A percentile compares a stretch with the other conserved stretches of the same genome.
Evolutionary conservation across 257 asterid species (phyloP).

Genomic region (Lavandula angustifolia): DNA sequence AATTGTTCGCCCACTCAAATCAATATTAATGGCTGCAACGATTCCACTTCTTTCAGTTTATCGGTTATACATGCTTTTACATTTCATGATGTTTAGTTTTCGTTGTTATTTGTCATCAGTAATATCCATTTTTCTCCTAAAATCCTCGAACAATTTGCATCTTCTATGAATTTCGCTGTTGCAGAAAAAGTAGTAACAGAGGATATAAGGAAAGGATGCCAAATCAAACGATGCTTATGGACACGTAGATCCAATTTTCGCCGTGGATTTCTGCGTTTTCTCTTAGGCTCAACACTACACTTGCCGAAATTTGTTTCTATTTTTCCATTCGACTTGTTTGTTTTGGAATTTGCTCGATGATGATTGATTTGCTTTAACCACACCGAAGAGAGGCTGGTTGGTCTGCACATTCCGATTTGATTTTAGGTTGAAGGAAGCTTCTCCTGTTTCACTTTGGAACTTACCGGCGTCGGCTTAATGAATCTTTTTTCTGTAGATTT

Average conservation of each 20-base stretch:
- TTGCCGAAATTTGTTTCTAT: no score
- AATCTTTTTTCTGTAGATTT: conserved; percentile 42
- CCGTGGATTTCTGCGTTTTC: conserved; percentile 68
- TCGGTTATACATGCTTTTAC: background rate
- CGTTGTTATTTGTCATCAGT: no score
- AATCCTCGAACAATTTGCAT: conserved; percentile 32
- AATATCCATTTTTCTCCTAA: background rate
- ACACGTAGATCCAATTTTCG: conserved; percentile 50
- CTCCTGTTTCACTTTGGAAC: conserved; percentile 18
- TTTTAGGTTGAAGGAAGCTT: conserved; percentile 35
- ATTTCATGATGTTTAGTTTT: no score
- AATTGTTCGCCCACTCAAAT: background rate
- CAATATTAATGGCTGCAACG: no score
- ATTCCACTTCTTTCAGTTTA: background rate
- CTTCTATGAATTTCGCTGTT: conserved; percentile 45
- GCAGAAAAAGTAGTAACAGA: conserved; percentile 25
- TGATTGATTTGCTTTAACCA: conserved; percentile 86
- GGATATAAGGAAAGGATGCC: conserved; percentile 48
- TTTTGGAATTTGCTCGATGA: conserved; percentile 51
- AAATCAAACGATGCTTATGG: conserved; percentile 55
- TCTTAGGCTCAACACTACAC: conserved; percentile 51
- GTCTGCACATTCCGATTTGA: conserved; percentile 35
- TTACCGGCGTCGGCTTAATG: conserved; percentile 43
- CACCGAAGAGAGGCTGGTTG: conserved; percentile 55
- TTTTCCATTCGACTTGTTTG: background rate